phyloP scores from a whole-genome alignment of 2,329 filamentous ascomycete genomes.

The Aureobasidium sp. region DNA sequence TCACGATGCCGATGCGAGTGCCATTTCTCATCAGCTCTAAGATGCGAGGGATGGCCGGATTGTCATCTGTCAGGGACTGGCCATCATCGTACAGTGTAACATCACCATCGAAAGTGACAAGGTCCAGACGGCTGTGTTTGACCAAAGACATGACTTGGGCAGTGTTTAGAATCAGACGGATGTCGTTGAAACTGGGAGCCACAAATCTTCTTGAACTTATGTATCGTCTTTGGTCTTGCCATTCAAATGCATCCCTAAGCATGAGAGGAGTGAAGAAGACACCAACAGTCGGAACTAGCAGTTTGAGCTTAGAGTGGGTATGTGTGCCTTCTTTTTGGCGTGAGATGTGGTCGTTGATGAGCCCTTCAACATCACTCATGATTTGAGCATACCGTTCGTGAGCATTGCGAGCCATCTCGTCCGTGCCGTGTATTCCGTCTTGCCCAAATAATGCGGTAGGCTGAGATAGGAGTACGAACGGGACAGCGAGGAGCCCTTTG shows the following conservation, averaged over 20 bases:
- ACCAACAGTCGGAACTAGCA: constrained; percentile 86
- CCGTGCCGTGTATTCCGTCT: constrained; percentile 54
- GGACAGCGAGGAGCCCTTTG: constrained; percentile 80
- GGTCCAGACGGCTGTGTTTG: constrained; percentile 61
- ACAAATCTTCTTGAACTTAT: constrained; percentile 92
- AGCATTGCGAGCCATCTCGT: constrained; percentile 69
- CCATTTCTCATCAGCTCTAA: constrained; percentile 66
- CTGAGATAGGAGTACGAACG: constrained; percentile 93
- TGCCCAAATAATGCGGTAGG: constrained; percentile 79
- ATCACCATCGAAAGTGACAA: constrained; percentile 96
- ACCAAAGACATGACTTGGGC: constrained; percentile 92
- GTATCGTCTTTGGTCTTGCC: constrained; percentile 76
- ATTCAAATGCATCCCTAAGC: constrained; percentile 83
- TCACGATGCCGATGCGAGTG: constrained; percentile 89
- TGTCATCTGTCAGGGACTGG: constrained; percentile 64
- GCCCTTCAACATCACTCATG: constrained; percentile 82
- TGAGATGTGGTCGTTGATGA: constrained; percentile 84
- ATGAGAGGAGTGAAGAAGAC: constrained; percentile 86
- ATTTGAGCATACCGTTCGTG: constrained; percentile 91
- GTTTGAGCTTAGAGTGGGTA: constrained; percentile 71
- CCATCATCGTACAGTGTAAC: constrained; percentile 88
- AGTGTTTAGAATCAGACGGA: constrained; percentile 87
- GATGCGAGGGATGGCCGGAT: constrained; percentile 66
- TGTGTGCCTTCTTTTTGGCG: constrained; percentile 57
- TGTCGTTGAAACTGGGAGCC: constrained; percentile 93